Evolutionary conservation across 2,329 filamentous ascomycete genomes (phyloP).

Genomic region (Alternaria brassicicola): DNA sequence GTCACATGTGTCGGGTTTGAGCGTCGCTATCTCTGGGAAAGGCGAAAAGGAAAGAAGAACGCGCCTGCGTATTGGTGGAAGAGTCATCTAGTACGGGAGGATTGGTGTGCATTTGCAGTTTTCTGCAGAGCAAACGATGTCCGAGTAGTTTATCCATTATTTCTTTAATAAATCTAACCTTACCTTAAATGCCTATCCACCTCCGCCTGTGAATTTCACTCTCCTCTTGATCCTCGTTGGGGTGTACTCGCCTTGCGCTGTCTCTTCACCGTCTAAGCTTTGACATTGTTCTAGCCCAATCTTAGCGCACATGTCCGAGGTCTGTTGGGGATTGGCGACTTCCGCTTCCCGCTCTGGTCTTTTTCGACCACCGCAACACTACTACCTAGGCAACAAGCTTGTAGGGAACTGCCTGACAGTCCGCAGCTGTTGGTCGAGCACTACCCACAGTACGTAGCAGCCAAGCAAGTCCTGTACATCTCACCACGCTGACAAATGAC

Average conservation of each 20-base stretch:
- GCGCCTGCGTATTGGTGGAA: slow-evolving; percentile 39
- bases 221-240: background rate
- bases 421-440: too few relatives aligned
- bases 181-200: background rate
- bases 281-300: background rate
- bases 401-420: too few relatives aligned
- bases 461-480: too few relatives aligned
- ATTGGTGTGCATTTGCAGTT: slow-evolving; percentile 28
- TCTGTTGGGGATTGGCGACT: too few relatives aligned
- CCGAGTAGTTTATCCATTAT: slow-evolving; percentile 8
- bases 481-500: too few relatives aligned
- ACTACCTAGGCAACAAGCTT: too few relatives aligned
- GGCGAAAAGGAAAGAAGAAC: slow-evolving; percentile 12
- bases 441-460: too few relatives aligned
- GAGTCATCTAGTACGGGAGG: slow-evolving; percentile 34
- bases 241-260: background rate
- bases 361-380: too few relatives aligned
- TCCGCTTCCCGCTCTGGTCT: too few relatives aligned
- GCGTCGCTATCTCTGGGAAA: slow-evolving; percentile 45
- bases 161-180: background rate
- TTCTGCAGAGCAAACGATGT: slow-evolving; percentile 28
- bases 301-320: too few relatives aligned
- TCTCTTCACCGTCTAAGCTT: background rate
- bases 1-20: slow-evolving; percentile 32
- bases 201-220: background rate